Base-by-base conservation (phyloP, 768 basidiomycete species). In the Boletus subparvulus region DNA sequence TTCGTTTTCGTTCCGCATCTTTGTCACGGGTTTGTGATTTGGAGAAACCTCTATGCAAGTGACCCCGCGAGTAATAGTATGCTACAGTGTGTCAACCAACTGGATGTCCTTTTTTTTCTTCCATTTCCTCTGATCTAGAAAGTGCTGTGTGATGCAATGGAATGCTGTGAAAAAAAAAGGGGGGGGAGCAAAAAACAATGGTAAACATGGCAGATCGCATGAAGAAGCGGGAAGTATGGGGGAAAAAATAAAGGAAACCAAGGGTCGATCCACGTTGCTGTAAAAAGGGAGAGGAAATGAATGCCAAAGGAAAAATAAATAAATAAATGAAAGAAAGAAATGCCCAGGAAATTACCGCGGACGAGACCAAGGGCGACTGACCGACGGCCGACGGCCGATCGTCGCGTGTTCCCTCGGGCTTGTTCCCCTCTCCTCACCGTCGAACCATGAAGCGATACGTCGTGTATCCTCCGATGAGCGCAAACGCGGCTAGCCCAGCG, bases 391-490 rank as follows among this genome's bases (percentile, higher is more conserved):
- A 40, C 39, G n/a, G 3, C n/a, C 39, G 39, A 4, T 11, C 39
- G 39, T n/a, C 14, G 6, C 35, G 39, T 24, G 12, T 11, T 12
- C 14, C 13, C 45, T 13, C 13, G 24, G 14, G 8, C n/a, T 14
- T 0, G 9, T 21, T 21, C 17, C 8, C 6, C 3, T 12, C 32
- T 54, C 56, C 28, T 54, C 56, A 73, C 8, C 75, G 74, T 52
- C 76, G 70, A 44, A 84, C 77, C 87, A 92, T 88, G 66, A 92
- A 84, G 47, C 80, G 83, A 69, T 92, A 91, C 6, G 90, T 87
- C 30, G 85, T 82, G 69, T 87, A 91, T 3, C 87, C 89, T 3
- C 92, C 92, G 28, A 94, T 70, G 50, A 90, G 58, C 10, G 93
- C 96, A 70, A 98, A 91, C 0, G 85, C 85, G 2, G 84, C 83